phyloP scores from a whole-genome alignment of 2,329 filamentous ascomycete species.

The Aureobasidium sp. region DNA sequence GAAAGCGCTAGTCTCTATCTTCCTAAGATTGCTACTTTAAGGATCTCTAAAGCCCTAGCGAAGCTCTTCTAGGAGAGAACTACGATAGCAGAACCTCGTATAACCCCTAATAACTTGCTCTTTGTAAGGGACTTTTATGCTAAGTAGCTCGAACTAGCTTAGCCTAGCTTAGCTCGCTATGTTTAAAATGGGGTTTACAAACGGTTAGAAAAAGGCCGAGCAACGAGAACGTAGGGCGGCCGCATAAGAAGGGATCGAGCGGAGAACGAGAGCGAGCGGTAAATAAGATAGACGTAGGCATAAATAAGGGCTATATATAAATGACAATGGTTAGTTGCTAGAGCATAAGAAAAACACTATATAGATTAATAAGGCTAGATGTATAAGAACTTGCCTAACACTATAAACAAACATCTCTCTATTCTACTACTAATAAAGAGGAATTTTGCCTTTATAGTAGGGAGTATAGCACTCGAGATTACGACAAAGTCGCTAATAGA shows the following conservation, averaged over 20 bases:
- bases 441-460: neutral
- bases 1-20: neutral
- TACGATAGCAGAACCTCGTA: constrained; percentile 1
- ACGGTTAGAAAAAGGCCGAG: neutral
- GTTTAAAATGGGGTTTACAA: neutral
- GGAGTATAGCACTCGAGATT: neutral
- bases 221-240: constrained; percentile 1
- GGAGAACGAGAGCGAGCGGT: neutral
- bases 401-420: neutral
- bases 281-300: neutral
- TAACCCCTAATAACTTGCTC: neutral
- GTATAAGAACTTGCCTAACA: neutral
- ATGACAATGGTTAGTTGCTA: neutral
- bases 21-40: neutral
- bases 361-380: neutral
- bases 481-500: neutral
- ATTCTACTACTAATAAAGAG: neutral
- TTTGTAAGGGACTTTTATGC: neutral
- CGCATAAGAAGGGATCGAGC: neutral
- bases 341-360: neutral
- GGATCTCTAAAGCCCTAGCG: neutral
- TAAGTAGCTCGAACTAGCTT: neutral
- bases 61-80: neutral
- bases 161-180: neutral
- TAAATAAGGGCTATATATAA: neutral